phyloP scores from a whole-genome alignment of 345 rosid species.

The Dimocarpus longan region DNA sequence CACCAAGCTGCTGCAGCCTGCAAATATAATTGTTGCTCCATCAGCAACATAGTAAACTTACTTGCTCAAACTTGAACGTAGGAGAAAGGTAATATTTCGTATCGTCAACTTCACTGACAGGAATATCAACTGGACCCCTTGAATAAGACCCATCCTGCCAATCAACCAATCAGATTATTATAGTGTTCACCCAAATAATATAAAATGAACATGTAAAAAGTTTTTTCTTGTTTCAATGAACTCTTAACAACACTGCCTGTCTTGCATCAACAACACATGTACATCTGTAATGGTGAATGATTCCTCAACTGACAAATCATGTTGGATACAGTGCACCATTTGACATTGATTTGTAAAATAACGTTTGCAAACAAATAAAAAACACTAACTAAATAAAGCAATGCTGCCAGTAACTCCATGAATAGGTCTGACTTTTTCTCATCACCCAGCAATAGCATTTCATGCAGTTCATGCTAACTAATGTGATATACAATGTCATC shows the following conservation, averaged over 20 bases:
- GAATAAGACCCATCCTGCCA: slow-evolving; percentile 92
- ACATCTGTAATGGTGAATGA: not conserved
- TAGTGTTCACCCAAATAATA: not conserved
- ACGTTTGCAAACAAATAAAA: not conserved
- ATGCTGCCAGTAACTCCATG: not conserved
- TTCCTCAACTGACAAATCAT: not conserved
- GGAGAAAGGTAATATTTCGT: slow-evolving; percentile 68
- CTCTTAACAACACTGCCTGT: not conserved
- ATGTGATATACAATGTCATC: not conserved
- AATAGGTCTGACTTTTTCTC: not conserved
- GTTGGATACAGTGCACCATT: not conserved
- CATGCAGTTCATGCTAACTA: not conserved
- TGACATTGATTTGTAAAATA: not conserved
- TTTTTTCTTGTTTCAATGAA: not conserved
- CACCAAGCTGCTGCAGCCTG: not conserved
- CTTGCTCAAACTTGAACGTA: slow-evolving; percentile 87
- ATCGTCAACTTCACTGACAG: slow-evolving; percentile 61
- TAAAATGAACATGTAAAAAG: not conserved
- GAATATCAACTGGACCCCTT: slow-evolving; percentile 80
- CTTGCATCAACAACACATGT: not conserved
- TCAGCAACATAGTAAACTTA: slow-evolving; percentile 29
- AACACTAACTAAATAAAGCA: not conserved
- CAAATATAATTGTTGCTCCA: not conserved
- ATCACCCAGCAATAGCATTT: not conserved
- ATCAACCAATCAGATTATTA: slow-evolving; percentile 7